Evolutionary conservation across 2,329 filamentous ascomycete species (phyloP).

Genomic region (Alternaria infectoria): DNA sequence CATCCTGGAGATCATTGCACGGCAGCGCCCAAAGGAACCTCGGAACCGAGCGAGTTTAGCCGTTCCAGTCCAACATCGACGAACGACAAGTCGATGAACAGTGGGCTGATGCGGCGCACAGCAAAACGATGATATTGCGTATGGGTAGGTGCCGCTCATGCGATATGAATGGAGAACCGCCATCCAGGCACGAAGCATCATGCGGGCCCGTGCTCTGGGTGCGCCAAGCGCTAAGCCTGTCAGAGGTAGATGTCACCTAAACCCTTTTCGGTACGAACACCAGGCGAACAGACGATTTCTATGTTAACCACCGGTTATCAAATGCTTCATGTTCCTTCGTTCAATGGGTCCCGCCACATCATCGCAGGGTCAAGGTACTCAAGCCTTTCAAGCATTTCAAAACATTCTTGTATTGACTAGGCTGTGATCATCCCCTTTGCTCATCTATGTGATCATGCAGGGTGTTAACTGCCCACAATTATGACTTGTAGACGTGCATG

Average conservation of each 20-base stretch:
- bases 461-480: not conserved
- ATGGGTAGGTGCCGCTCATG: not conserved
- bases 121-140: not conserved
- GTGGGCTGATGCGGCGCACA: not conserved
- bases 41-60: not conserved
- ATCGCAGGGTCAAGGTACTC: not conserved
- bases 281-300: not conserved
- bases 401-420: not conserved
- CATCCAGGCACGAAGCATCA: not conserved
- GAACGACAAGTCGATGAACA: not conserved
- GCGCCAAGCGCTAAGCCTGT: slow-evolving; percentile 5
- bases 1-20: slow-evolving; percentile 32
- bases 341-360: not conserved
- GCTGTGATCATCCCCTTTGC: not conserved
- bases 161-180: not conserved
- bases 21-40: not conserved
- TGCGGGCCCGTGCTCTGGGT: not conserved
- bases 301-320: not conserved
- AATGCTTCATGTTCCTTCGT: slow-evolving; percentile 5
- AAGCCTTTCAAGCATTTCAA: slow-evolving; percentile 4
- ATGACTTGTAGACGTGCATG: slow-evolving; percentile 54
- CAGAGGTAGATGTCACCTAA: slow-evolving; percentile 4
- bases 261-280: not conserved
- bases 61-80: not conserved
- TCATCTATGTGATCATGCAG: not conserved